Evolutionary conservation across 768 basidiomycete species (phyloP), one percentile per base, ranked within the genome.

Genomic region (Cubamyces lactineus): DNA sequence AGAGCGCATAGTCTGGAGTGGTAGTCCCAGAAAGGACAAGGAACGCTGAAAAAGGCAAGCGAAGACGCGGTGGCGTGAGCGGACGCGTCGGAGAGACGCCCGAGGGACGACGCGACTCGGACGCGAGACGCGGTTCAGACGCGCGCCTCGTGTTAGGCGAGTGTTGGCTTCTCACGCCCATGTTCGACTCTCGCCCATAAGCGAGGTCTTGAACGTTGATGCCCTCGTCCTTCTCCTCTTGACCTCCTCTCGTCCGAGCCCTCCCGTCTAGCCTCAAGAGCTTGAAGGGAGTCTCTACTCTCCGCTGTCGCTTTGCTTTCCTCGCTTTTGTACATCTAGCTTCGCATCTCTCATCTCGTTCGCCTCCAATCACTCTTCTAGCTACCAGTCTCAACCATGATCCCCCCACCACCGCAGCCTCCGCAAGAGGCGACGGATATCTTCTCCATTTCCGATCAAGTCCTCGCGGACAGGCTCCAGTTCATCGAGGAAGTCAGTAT

Each of bases 381-480:
- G 34, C 34, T 34, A 34, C 34, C 1, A 34, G 5, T 34, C 34
- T 34, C 34, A 63, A 40, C 61, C 50, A 68, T 61, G 53, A 70
- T 72, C 63, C 65, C 70, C 26, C 70, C 71, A 3, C 70, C 71
- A 3, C 72, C 72, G 43, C 73, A 69, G 23, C 67, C 71, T n/a
- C 70, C 72, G 21, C 64, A 69, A 15, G 70, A 72, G 46, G 72
- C 77, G 43, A 81, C 79, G 5, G 87, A 91, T 75, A 84, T 91
- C 23, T 91, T 88, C 78, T 87, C 87, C 0, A 79, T 92, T 61
- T 84, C 88, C 5, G 91, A 93, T 76, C 82, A 87, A 62, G 84
- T 81, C 59, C 79, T 92, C 41, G 85, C 86, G 24, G 84, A 89
- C 69, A 83, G 83, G 48, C 80, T 92, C 46, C 83, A 86, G 60